Evolutionary conservation across 2,329 filamentous ascomycete genomes (phyloP), one percentile per base, ranked within the genome.

Genomic region (Apiospora malaysiana): DNA sequence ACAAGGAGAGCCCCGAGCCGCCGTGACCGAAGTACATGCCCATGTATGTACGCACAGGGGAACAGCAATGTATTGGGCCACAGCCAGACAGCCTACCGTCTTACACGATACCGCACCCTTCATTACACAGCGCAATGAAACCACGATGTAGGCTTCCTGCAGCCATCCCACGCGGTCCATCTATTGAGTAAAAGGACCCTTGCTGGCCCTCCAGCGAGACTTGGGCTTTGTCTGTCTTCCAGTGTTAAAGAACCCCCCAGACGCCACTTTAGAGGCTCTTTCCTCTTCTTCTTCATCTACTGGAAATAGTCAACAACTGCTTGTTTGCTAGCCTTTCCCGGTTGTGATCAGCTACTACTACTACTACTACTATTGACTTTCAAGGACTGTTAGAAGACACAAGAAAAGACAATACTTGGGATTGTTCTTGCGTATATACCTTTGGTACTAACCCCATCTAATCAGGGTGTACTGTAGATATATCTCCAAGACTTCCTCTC

Each of bases 141-240:
- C 23, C 9, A 43, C 18, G 66, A 37, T 37, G 46, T 68, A 45
- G 46, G 43, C 23, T 23, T 68, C 9, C 66, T 68, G 66, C 66
- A 68, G 66, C 43, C 66, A 68, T 68, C 66, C 66, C 66, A 68
- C 66, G 66, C 43, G 23, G 43, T 23, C 46, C 43, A 47, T 37
- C 42, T 6, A 7, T 23, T 63, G 32, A 63, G 56, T 63, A 32
- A 63, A 63, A 63, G 56, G n/a, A 63, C 32, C 56, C 56, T 63
- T 59, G 51, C 21, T 37, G 14, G 32, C 27, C 32, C 27, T 21
- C 21, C 51, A 37, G 25, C 4, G 8, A 14, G 42, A 45, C 27
- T 59, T 9, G 51, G 18, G 51, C 51, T 59, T 59, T 59, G 51
- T 59, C 27, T 59, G 16, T 37, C 51, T 4, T 21, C 51, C 25